Evolutionary conservation across 192 early-diverging fungal genomes (phyloP), one percentile per base, ranked within the genome.

Genomic region (Backusella macrospora): DNA sequence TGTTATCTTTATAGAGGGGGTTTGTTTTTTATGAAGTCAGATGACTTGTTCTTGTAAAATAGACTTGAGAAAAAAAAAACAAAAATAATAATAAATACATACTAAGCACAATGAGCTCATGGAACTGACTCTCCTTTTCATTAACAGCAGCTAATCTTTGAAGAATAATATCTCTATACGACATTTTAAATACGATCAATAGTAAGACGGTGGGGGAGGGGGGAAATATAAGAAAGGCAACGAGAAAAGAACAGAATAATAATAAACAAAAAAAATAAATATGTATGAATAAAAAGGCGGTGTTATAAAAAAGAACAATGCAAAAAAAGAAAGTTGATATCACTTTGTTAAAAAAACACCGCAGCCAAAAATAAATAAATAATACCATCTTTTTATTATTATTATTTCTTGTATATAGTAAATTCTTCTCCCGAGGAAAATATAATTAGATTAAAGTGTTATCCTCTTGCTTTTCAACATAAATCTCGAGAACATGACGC

Each of bases 401-500:
- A n/a, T n/a, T n/a, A n/a, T n/a, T n/a, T n/a, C n/a, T n/a, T 34
- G 29, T 34, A 0, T 34, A 2, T 34, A 34, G 29, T 34, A 34
- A 2, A 34, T 34, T 34, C 29, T 34, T 34, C 29, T 18, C 6
- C 15, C 49, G 21, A 18, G 49, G 21, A 13, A 16, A 13, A 18
- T 52, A 16, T 52, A 52, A 52, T 13, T 52, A 52, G 42, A 6
- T 9, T 43, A 10, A 52, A 34, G 6, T 52, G 18, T 52, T 52
- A 21, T 39, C 8, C 13, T 65, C n/a, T 46, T 34, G n/a, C 42
- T 68, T 29, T 47, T 79, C 78, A 14, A 81, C 80, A 74, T 69
- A 81, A 7, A 81, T 46, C 38, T 81, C 80, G 9, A 81, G 55
- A 13, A 81, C 76, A 72, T 87, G 85, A 12, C 87, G 73, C 46